A percentile compares a stretch with the other conserved stretches of the same genome.
Evolutionary conservation across 495 filamentous ascomycete species (phyloP).

Genomic region (Aspergillus nanangensis): DNA sequence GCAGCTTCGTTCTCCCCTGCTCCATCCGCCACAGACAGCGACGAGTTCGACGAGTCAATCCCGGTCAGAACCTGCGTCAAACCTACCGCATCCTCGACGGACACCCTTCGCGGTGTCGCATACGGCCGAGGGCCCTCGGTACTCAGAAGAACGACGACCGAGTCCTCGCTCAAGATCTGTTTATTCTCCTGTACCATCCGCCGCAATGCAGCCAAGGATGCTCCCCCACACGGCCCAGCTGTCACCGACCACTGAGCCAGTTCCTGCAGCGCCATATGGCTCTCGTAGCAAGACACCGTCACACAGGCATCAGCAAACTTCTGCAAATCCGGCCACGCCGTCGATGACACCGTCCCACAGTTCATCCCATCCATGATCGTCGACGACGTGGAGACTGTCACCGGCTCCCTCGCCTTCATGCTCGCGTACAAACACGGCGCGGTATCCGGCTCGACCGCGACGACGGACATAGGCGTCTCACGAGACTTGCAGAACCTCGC

Average conservation of each 20-base stretch:
- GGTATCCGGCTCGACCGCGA: slow-evolving; percentile 60
- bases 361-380: slow-evolving; percentile 69
- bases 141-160: slow-evolving; percentile 51
- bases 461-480: slow-evolving; percentile 28
- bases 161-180: slow-evolving; percentile 32
- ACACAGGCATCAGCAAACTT: slow-evolving; percentile 54
- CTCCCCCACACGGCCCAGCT: slow-evolving; percentile 64
- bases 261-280: slow-evolving; percentile 46
- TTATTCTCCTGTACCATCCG: slow-evolving; percentile 25
- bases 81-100: slow-evolving; percentile 27
- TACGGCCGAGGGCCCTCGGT: slow-evolving; percentile 46
- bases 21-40: slow-evolving; percentile 30
- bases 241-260: slow-evolving; percentile 39
- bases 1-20: slow-evolving; percentile 38
- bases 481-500: slow-evolving; percentile 51
- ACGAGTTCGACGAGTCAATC: slow-evolving; percentile 43
- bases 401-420: slow-evolving; percentile 38
- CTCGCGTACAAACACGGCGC: slow-evolving; percentile 55
- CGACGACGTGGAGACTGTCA: slow-evolving; percentile 39
- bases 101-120: slow-evolving; percentile 23
- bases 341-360: slow-evolving; percentile 60
- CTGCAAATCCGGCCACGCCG: slow-evolving; percentile 55
- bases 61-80: slow-evolving; percentile 35
- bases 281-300: slow-evolving; percentile 52
- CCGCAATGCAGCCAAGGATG: slow-evolving; percentile 53